Evolutionary conservation across 176 grass and related monocot species (phyloP), one percentile per base, ranked within the genome.

Genomic region (Saccharum spontaneum): DNA sequence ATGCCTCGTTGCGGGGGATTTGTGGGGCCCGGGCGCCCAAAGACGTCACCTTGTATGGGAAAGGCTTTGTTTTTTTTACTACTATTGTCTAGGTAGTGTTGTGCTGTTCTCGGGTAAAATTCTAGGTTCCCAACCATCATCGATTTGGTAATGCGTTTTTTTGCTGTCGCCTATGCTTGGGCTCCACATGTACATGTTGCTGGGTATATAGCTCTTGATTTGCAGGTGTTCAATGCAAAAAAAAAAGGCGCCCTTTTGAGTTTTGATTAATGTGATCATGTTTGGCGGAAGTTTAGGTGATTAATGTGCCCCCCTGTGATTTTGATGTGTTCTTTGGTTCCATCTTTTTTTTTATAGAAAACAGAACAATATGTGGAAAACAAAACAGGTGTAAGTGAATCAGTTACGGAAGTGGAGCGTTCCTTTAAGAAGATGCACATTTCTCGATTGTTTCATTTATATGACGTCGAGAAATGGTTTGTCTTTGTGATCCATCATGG

Each of bases 101-200:
- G 14, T 38, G 26, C 57, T 61, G 23, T 46, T 68, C 48, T 55
- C 33, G 57, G 69, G 46, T 72, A 44, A 15, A n/a, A 57, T 59
- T 55, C 28, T 79, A 83, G 49, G 28, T 63, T 90, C 34, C 8
- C 10, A 60, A 24, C 28, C 61, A 85, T 39, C 61, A 79, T 85
- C 76, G 76, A 83, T 74, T 75, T 48, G 38, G 61, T 28, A 68
- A 50, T 26, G 30, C 5, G 8, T 4, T 49, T 11, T n/a, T 66
- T 72, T 55, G 18, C 73, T 36, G 23, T 55, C 34, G 39, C 13
- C n/a, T 62, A 75, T 83, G 79, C 60, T 69, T 52, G 38, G 20
- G 34, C 64, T 50, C 12, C 44, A 31, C 24, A 16, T 66, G 28
- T 60, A 68, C 17, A n/a, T 22, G 10, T 41, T 39, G 44, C 10